A percentile compares a stretch with the other conserved stretches of the same genome.
phyloP scores from a whole-genome alignment of 768 basidiomycete genomes.

The Dioszegia hungarica region DNA sequence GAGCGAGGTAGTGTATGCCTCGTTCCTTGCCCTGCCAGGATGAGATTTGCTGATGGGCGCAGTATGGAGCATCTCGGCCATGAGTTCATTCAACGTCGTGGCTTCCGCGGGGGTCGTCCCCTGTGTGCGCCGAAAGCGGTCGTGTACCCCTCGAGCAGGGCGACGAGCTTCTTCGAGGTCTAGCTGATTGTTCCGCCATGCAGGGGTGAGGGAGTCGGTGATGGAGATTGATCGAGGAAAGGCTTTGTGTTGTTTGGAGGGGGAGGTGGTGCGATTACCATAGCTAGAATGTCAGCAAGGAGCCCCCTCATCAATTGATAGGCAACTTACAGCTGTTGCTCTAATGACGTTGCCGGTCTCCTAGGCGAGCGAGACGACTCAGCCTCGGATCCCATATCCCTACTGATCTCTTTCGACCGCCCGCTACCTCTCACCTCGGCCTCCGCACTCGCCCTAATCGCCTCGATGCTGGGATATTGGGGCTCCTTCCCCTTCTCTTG shows the following conservation, averaged over 20 bases:
- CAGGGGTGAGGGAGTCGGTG: background rate
- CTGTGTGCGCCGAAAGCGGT: slow-evolving; percentile 1
- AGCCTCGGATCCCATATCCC: slow-evolving; percentile 4
- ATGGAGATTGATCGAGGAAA: too few relatives aligned
- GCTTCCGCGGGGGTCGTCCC: slow-evolving; percentile 15
- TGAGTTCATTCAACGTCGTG: slow-evolving; percentile 4
- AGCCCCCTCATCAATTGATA: too few relatives aligned
- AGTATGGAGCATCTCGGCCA: background rate
- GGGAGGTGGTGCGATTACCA: background rate
- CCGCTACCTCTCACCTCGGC: background rate
- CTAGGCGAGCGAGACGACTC: slow-evolving; percentile 3
- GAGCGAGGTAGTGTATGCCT: too few relatives aligned
- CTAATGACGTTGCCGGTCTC: too few relatives aligned
- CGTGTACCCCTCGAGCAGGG: slow-evolving; percentile 5
- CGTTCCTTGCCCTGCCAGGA: too few relatives aligned
- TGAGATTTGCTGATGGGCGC: too few relatives aligned
- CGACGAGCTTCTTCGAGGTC: background rate
- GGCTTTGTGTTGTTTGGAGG: too few relatives aligned
- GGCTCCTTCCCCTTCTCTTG: too few relatives aligned
- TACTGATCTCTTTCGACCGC: background rate
- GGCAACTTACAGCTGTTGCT: too few relatives aligned
- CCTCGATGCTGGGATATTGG: background rate
- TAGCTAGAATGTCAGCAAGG: too few relatives aligned
- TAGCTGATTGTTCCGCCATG: background rate
- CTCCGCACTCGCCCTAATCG: background rate